Conservation (phyloP, 1,284 basidiomycete genomes). For the Leccinum pachyderme region DNA sequence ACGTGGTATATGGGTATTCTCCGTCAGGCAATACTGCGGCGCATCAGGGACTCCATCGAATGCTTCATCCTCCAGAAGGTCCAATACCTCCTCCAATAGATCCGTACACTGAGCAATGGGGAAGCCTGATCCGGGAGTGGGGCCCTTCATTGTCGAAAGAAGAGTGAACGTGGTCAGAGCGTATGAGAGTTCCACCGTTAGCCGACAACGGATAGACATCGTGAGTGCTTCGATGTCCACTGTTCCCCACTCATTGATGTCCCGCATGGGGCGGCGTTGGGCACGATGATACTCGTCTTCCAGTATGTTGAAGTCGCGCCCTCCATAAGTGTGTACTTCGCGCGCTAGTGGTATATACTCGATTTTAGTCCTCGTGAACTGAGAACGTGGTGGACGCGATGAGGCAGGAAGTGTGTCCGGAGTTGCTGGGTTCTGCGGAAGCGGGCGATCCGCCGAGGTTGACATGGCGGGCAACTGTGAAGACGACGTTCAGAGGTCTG, state of each 20-base stretch:
- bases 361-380: constrained; percentile 74
- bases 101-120: constrained; percentile 78
- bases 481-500: constrained; percentile 14
- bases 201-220: constrained; percentile 85
- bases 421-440: constrained; percentile 15
- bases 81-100: constrained; percentile 84
- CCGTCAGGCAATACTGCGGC: constrained; percentile 32
- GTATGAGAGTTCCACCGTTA: constrained; percentile 85
- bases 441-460: constrained; percentile 18
- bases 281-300: constrained; percentile 60
- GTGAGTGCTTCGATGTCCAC: constrained; percentile 89
- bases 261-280: constrained; percentile 58
- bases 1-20: constrained; percentile 46
- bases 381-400: constrained; percentile 38
- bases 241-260: constrained; percentile 77
- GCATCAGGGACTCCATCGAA: constrained; percentile 58
- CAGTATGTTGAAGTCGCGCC: constrained; percentile 76
- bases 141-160: constrained; percentile 73
- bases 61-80: constrained; percentile 81
- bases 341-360: constrained; percentile 86
- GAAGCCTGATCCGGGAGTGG: constrained; percentile 62
- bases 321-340: constrained; percentile 78
- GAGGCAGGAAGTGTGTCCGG: constrained; percentile 18
- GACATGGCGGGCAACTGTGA: constrained; percentile 24
- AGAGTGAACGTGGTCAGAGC: constrained; percentile 88